Conservation (phyloP, 2,329 filamentous ascomycete genomes). For the Cryphonectria japonica region DNA sequence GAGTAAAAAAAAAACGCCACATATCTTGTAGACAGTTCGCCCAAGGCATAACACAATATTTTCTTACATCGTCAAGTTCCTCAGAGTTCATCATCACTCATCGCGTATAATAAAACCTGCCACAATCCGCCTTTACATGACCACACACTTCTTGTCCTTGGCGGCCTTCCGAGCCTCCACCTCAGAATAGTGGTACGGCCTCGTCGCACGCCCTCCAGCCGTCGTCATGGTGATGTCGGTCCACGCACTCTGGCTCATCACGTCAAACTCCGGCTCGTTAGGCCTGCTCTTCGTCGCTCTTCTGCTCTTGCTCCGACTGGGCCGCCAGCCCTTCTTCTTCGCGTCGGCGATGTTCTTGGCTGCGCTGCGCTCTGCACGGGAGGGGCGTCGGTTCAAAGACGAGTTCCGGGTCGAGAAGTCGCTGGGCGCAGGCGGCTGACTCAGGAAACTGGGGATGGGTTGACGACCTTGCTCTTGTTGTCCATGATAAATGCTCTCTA, state of each 20-base stretch:
- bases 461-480: conserved; percentile 16
- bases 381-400: conserved; percentile 52
- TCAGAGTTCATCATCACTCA: not conserved
- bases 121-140: conserved; percentile 50
- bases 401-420: conserved; percentile 40
- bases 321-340: conserved; percentile 58
- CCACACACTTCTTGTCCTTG: conserved; percentile 52
- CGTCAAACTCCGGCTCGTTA: conserved; percentile 42
- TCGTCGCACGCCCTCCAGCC: conserved; percentile 29
- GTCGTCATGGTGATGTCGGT: conserved; percentile 51
- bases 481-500: conserved; percentile 59
- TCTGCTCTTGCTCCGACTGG: conserved; percentile 44
- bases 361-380: conserved; percentile 62
- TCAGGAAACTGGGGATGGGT: conserved; percentile 19
- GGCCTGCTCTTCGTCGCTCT: conserved; percentile 42
- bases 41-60: not conserved
- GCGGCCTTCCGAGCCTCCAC: conserved; percentile 34
- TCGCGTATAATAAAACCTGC: not conserved
- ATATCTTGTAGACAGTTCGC: not conserved
- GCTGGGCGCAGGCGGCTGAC: conserved; percentile 36
- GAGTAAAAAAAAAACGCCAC: not conserved
- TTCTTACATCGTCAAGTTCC: not conserved
- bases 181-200: conserved; percentile 9
- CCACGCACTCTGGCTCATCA: conserved; percentile 53
- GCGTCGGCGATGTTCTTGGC: conserved; percentile 66